Percentiles rank a stretch among this genome's conserved stretches.
phyloP scores from a whole-genome alignment of 2,329 filamentous ascomycete species.

The Alternaria viburni region DNA sequence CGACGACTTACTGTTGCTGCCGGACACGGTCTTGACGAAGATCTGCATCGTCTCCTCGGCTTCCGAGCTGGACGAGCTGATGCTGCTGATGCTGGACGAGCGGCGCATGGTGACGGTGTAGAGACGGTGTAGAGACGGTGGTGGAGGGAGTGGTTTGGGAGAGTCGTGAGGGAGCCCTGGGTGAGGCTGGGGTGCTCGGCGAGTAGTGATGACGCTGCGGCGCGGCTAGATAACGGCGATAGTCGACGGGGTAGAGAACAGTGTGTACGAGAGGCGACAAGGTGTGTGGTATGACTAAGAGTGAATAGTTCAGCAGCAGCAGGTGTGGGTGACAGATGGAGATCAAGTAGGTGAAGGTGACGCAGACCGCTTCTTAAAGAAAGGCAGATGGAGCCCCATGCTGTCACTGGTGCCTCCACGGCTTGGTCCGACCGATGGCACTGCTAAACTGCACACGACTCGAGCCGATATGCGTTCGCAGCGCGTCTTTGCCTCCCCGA shows the following conservation, averaged over 20 bases:
- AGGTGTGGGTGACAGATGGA: neutral
- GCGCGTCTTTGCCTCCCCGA: constrained; percentile 14
- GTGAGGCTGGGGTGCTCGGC: constrained; percentile 2
- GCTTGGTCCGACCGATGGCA: constrained; percentile 3
- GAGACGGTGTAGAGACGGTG: constrained; percentile 21
- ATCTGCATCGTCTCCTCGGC: constrained; percentile 63
- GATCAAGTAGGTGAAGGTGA: constrained; percentile 10
- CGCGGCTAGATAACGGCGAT: constrained; percentile 19
- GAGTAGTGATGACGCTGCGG: constrained; percentile 16
- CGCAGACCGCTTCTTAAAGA: constrained; percentile 27
- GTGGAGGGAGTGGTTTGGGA: constrained; percentile 10
- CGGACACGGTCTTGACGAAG: constrained; percentile 65
- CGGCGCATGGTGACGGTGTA: constrained; percentile 39
- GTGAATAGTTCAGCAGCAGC: neutral
- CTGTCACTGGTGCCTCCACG: constrained; percentile 6
- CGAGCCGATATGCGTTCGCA: constrained; percentile 26
- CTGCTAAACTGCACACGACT: constrained; percentile 20
- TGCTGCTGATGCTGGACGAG: constrained; percentile 50
- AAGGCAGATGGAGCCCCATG: constrained; percentile 7
- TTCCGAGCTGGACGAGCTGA: constrained; percentile 52
- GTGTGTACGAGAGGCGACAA: neutral
- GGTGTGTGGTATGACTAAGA: neutral
- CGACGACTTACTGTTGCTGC: constrained; percentile 59
- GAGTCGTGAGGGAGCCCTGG: neutral
- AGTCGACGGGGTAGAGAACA: neutral